phyloP scores from a whole-genome alignment of 371 early-diverging fungal species.

The Apophysomyces trapeziformis region DNA sequence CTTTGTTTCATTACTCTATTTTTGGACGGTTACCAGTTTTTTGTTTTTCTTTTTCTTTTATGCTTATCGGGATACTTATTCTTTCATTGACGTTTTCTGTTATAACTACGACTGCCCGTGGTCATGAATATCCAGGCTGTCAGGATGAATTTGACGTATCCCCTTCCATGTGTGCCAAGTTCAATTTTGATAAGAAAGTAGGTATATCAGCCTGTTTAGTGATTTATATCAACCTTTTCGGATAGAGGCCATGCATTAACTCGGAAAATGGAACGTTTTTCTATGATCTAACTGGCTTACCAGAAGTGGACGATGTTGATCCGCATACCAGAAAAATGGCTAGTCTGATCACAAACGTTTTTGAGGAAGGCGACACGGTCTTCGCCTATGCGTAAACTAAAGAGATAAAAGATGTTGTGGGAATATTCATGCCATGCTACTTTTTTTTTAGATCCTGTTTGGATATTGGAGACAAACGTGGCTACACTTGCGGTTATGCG shows the following conservation, averaged over 20 bases:
- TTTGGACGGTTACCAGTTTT: too few relatives aligned
- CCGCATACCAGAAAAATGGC: conserved; percentile 25
- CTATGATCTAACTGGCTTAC: conserved; percentile 33
- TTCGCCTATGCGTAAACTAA: conserved; percentile 42
- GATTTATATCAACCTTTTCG: conserved; percentile 13
- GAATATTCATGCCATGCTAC: background rate
- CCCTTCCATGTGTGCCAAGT: conserved; percentile 22
- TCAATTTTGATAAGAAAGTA: conserved; percentile 30
- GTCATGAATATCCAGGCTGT: conserved; percentile 19
- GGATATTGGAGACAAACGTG: conserved; percentile 45
- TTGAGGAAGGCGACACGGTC: conserved; percentile 37
- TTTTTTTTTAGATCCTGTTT: conserved; percentile 25
- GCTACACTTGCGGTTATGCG: conserved; percentile 53
- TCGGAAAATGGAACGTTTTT: conserved; percentile 34
- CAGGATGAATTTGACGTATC: conserved; percentile 13
- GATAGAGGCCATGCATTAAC: conserved; percentile 24
- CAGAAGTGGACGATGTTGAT: conserved; percentile 20
- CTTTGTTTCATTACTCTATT: too few relatives aligned
- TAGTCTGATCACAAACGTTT: conserved; percentile 45
- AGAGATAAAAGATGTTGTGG: background rate
- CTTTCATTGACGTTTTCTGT: background rate
- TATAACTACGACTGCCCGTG: background rate
- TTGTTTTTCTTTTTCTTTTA: background rate
- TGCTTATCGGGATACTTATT: background rate
- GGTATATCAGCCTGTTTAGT: background rate